These are phyloP conservation scores for Trichoderma sp. DNA, from an alignment of 2,329 filamentous ascomycete genomes.

Conservation along the genomic window DNA sequence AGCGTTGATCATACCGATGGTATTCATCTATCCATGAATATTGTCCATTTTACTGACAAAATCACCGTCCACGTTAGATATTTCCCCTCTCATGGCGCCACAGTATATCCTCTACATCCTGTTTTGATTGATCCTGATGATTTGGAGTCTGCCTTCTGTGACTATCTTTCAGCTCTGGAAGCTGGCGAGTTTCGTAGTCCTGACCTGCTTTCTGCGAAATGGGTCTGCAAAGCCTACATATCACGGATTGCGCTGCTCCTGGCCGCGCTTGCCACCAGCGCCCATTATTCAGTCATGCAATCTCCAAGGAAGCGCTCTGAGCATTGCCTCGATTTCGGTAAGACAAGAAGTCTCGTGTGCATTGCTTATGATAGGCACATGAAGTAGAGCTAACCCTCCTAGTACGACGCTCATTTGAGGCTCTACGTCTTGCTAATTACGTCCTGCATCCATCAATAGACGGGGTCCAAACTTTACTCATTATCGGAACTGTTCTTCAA, in stretches of 20 bases:
- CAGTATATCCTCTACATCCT: slow-evolving; percentile 3
- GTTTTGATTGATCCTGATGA: slow-evolving; percentile 2
- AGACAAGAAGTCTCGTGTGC: background rate
- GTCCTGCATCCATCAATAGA: slow-evolving; percentile 8
- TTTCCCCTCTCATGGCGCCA: slow-evolving; percentile 4
- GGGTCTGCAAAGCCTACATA: slow-evolving; percentile 8
- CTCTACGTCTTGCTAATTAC: slow-evolving; percentile 14
- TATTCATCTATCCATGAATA: no score
- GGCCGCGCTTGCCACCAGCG: slow-evolving; percentile 7
- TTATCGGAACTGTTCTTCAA: slow-evolving; percentile 12
- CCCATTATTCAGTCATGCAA: slow-evolving; percentile 10
- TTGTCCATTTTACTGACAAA: background rate
- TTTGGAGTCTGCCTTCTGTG: slow-evolving; percentile 3
- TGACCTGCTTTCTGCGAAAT: background rate
- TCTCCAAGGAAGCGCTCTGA: slow-evolving; percentile 13
- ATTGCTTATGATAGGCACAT: background rate
- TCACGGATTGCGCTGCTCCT: slow-evolving; percentile 8
- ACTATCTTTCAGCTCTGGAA: slow-evolving; percentile 3
- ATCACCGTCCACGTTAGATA: background rate
- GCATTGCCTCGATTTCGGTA: slow-evolving; percentile 8
- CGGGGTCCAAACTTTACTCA: slow-evolving; percentile 1
- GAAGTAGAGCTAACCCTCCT: background rate
- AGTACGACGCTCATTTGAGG: slow-evolving; percentile 15
- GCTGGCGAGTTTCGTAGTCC: slow-evolving; percentile 5
- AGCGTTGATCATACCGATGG: no score